Evolutionary conservation across 495 filamentous ascomycete genomes (phyloP).

Genomic region (Hypoxylon subgilvum): DNA sequence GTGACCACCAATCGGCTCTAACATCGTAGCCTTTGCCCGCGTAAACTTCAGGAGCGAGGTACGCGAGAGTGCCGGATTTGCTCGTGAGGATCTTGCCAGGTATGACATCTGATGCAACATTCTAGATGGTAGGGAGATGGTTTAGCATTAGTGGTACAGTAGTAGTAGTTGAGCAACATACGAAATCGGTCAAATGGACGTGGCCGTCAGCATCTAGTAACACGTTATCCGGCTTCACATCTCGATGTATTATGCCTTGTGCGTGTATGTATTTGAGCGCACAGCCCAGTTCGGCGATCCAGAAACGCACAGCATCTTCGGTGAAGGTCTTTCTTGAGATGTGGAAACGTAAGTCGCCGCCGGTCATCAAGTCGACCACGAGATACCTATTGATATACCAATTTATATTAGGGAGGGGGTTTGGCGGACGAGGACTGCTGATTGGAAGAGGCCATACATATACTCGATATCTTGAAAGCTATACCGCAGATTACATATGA

Average conservation of each 20-base stretch:
- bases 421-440: background rate
- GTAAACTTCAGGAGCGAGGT: slow-evolving; percentile 95
- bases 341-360: slow-evolving; percentile 95
- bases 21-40: slow-evolving; percentile 81
- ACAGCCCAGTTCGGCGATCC: slow-evolving; percentile 93
- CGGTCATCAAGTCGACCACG: slow-evolving; percentile 98
- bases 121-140: slow-evolving; percentile 61
- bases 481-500: slow-evolving; percentile 97
- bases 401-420: slow-evolving; percentile 22
- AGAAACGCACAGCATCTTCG: slow-evolving; percentile 94
- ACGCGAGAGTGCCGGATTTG: slow-evolving; percentile 95
- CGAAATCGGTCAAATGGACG: slow-evolving; percentile 97
- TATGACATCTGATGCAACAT: slow-evolving; percentile 92
- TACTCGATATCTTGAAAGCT: slow-evolving; percentile 99
- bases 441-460: slow-evolving; percentile 67
- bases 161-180: slow-evolving; percentile 52
- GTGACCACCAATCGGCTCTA: slow-evolving; percentile 97
- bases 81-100: slow-evolving; percentile 85
- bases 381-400: slow-evolving; percentile 75
- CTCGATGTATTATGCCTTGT: slow-evolving; percentile 92
- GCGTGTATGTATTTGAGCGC: slow-evolving; percentile 89
- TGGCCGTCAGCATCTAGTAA: slow-evolving; percentile 92
- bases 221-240: slow-evolving; percentile 97
- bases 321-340: slow-evolving; percentile 98
- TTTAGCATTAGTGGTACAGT: slow-evolving; percentile 3